Evolutionary conservation across 352 stramenopile species (phyloP), one percentile per base, ranked within the genome.

Genomic region (Globisporangium mamillatum): DNA sequence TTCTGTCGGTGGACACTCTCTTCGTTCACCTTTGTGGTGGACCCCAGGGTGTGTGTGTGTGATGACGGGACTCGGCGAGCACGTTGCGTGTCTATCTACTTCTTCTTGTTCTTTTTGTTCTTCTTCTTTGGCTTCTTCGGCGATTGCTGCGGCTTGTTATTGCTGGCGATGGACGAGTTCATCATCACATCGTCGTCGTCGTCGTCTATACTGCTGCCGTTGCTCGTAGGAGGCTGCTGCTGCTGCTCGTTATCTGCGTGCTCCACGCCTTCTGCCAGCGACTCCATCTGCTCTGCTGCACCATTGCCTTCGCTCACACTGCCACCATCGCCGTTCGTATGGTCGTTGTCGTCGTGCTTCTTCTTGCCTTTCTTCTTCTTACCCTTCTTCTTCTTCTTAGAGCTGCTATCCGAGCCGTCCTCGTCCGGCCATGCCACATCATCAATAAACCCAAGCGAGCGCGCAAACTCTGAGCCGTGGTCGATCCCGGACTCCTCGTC

Each of bases 391-490:
- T 94, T 94, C 64, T 90, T 91, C 76, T 92, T 92, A 48, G 80
- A 77, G n/a, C 65, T 74, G 34, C 72, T 70, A 24, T 89, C 74
- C 22, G 58, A 63, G 24, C 59, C 61, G 68, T 88, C 75, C 18
- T 92, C 81, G 29, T 92, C 85, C 1, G 88, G 86, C 85, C 87
- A 96, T 55, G 88, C 85, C 3, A 94, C 84, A 70, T 96, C 86
- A 58, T 96, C 88, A 24, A 94, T 72, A 63, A 95, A 95, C 36
- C 88, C 88, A 18, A 95, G 69, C 64, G 84, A 89, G 32, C 82
- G 79, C 2, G 88, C 88, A 74, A 86, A 95, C 56, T 94, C 86
- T 0, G 88, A 95, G 48, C 88, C 86, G 64, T 93, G 86, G 53
- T 95, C 88, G 53, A 95, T 95, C 44, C 86, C 85, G 32, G 76